A percentile compares a stretch with the other conserved stretches of the same genome.
These are phyloP conservation scores for Monosporascus sp. DNA, from an alignment of 2,329 filamentous ascomycete species.

Conservation along the genomic window DNA sequence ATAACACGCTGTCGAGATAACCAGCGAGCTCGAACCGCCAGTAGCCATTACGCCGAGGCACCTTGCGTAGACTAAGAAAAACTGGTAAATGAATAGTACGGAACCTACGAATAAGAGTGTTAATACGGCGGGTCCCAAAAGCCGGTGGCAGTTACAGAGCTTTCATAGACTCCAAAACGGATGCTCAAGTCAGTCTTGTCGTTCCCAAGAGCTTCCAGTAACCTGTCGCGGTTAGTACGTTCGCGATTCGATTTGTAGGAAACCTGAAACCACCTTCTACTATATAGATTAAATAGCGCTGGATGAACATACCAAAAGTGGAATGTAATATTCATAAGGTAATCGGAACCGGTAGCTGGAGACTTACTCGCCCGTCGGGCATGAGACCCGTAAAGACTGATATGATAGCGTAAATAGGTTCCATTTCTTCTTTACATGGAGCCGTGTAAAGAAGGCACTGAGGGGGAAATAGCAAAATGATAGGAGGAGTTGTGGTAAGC, in stretches of 20 bases:
- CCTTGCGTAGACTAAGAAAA: background rate
- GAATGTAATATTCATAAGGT: slow-evolving; percentile 17
- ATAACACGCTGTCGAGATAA: background rate
- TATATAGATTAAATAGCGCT: background rate
- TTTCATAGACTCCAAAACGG: background rate
- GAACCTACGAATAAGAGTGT: background rate
- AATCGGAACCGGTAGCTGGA: slow-evolving; percentile 19
- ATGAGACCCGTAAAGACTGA: slow-evolving; percentile 9
- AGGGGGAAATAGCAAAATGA: slow-evolving; percentile 14
- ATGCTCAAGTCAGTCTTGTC: background rate
- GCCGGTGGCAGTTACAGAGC: background rate
- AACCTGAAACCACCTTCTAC: background rate
- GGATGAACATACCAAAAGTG: slow-evolving; percentile 10
- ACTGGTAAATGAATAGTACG: background rate
- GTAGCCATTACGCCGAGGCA: background rate
- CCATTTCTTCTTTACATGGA: slow-evolving; percentile 13
- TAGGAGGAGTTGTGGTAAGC: slow-evolving; percentile 14
- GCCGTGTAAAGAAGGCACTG: slow-evolving; percentile 12
- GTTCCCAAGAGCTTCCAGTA: background rate
- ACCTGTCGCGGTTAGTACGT: background rate
- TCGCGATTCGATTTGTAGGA: background rate
- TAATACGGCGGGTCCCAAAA: background rate
- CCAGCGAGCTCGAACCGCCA: background rate
- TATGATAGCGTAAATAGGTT: slow-evolving; percentile 4
- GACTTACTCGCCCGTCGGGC: slow-evolving; percentile 12